Conservation (phyloP, 2,329 filamentous ascomycete species). For the Cordyceps cateniannulata region DNA sequence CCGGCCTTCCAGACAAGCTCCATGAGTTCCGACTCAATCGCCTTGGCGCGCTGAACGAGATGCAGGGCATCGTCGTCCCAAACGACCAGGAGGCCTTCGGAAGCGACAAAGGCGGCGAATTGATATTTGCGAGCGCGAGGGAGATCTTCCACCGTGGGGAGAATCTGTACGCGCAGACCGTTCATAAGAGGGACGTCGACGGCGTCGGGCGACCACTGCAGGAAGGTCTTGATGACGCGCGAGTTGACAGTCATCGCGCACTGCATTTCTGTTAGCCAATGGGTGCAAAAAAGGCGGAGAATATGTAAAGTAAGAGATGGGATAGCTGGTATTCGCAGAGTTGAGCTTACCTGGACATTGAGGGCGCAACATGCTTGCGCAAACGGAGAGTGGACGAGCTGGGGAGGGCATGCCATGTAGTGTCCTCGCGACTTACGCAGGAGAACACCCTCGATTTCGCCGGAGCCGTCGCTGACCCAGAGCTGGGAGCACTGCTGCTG, state of each 20-base stretch:
- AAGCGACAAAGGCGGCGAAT: conserved; percentile 71
- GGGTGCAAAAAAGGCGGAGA: background rate
- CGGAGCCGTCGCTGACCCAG: conserved; percentile 65
- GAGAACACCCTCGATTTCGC: conserved; percentile 65
- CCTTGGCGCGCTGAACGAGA: conserved; percentile 60
- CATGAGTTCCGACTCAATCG: conserved; percentile 72
- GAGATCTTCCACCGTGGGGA: conserved; percentile 65
- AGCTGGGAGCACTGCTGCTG: conserved; percentile 70
- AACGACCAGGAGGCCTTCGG: conserved; percentile 64
- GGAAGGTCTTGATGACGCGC: conserved; percentile 69
- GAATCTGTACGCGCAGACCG: conserved; percentile 68
- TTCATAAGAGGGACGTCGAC: conserved; percentile 71
- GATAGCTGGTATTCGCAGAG: background rate
- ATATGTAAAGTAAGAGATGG: background rate
- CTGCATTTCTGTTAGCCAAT: conserved; percentile 29
- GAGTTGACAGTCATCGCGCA: conserved; percentile 79
- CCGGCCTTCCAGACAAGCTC: conserved; percentile 66
- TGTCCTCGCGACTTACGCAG: conserved; percentile 60
- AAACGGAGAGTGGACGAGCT: conserved; percentile 56
- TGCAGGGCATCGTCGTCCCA: conserved; percentile 78
- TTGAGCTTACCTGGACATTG: conserved; percentile 57
- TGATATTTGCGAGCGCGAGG: conserved; percentile 68
- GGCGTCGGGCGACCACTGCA: conserved; percentile 65
- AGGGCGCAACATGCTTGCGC: conserved; percentile 59
- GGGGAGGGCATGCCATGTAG: conserved; percentile 67